These are phyloP conservation scores for Pseudisothecium myosuroides DNA, from an alignment of 225 moss, liverwort and hornwort species.

Conservation along the genomic window DNA sequence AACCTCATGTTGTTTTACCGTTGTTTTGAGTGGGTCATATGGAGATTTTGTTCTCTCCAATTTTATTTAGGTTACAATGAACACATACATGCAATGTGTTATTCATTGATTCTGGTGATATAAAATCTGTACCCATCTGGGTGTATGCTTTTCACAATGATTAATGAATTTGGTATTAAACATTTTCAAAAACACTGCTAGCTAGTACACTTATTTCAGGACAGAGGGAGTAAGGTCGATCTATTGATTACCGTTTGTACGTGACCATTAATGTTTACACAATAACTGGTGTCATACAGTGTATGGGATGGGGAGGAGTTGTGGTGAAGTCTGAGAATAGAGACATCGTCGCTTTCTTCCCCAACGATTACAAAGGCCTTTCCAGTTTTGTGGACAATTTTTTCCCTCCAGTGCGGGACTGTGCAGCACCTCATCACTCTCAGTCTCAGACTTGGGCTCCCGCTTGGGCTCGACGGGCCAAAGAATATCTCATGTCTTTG, in stretches of 20 bases:
- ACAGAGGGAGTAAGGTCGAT: not conserved
- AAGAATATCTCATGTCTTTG: no score
- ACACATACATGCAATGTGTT: not conserved
- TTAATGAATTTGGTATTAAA: not conserved
- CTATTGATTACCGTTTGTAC: not conserved
- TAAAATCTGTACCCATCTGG: not conserved
- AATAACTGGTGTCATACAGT: not conserved
- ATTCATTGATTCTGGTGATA: not conserved
- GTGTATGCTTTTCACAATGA: not conserved
- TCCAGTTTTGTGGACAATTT: not conserved
- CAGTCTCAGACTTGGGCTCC: no score
- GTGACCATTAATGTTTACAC: not conserved
- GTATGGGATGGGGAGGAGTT: not conserved
- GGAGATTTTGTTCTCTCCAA: not conserved
- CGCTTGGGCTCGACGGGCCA: no score
- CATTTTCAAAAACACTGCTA: not conserved
- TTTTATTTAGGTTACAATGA: not conserved
- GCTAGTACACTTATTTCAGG: not conserved
- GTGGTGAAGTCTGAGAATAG: not conserved
- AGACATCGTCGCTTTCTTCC: not conserved
- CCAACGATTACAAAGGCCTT: not conserved
- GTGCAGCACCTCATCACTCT: not conserved
- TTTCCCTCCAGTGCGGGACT: not conserved
- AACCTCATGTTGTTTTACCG: not conserved
- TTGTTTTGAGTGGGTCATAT: not conserved